phyloP scores from a whole-genome alignment of 2,329 filamentous ascomycete species.

The Sporothrix pallida region DNA sequence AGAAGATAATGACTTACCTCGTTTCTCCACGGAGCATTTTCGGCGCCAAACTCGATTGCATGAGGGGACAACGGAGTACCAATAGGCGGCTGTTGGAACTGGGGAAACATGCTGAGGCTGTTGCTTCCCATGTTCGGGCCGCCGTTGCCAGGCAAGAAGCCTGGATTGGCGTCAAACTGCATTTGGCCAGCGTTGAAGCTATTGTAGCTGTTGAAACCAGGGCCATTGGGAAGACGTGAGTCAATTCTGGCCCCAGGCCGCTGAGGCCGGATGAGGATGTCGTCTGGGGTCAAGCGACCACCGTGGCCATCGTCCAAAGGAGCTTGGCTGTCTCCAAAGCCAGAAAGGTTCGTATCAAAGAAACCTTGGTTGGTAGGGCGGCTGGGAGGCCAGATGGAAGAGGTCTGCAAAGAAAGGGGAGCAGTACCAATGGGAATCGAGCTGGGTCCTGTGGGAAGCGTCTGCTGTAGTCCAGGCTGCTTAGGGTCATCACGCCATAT shows the following conservation, averaged over 20 bases:
- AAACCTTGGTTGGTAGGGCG: conserved; percentile 50
- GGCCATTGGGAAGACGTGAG: conserved; percentile 44
- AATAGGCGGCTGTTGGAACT: conserved; percentile 62
- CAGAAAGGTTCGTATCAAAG: conserved; percentile 46
- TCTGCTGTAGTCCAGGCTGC: conserved; percentile 45
- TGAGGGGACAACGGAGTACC: conserved; percentile 74
- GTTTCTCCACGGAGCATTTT: conserved; percentile 58
- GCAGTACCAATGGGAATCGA: conserved; percentile 46
- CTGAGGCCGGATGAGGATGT: conserved; percentile 53
- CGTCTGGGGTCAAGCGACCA: conserved; percentile 55
- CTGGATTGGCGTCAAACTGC: conserved; percentile 42
- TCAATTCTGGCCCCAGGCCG: conserved; percentile 58
- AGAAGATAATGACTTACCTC: conserved; percentile 52
- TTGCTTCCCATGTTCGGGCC: conserved; percentile 47
- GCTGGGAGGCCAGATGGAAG: conserved; percentile 56
- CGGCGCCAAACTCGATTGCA: conserved; percentile 74
- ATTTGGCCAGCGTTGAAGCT: conserved; percentile 40
- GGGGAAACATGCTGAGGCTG: conserved; percentile 52
- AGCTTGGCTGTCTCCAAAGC: conserved; percentile 43
- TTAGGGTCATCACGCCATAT: conserved; percentile 48
- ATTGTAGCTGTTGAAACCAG: conserved; percentile 46
- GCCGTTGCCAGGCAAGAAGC: conserved; percentile 39
- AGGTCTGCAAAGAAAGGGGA: conserved; percentile 42
- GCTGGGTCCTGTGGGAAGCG: conserved; percentile 39
- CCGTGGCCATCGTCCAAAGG: conserved; percentile 50